A percentile compares a stretch with the other conserved stretches of the same genome.
Conservation (phyloP, 73 alveolate genomes). For the Uronychia binucleata region DNA sequence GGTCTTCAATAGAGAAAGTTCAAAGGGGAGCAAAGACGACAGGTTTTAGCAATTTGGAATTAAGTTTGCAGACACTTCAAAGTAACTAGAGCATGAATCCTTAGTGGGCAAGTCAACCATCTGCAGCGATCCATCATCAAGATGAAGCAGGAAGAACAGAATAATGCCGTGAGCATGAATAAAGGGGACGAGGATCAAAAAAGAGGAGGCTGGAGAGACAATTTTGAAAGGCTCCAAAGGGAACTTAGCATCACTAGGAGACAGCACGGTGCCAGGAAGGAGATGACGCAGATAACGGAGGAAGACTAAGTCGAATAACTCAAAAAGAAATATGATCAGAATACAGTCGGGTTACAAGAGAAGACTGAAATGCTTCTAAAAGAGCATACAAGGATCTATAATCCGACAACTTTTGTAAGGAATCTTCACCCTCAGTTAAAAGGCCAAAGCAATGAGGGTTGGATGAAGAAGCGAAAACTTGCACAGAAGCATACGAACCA, state of each 20-base stretch:
- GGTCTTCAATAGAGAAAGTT: background rate
- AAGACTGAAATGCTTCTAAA: background rate
- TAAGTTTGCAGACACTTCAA: background rate
- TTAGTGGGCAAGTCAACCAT: background rate
- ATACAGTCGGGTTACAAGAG: background rate
- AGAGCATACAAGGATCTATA: background rate
- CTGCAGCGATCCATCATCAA: background rate
- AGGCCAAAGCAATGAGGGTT: background rate
- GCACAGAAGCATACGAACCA: background rate
- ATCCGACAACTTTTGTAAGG: background rate
- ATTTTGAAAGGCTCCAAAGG: background rate
- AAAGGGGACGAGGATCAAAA: background rate
- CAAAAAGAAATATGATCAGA: background rate
- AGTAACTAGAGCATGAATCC: background rate
- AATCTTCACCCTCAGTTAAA: background rate
- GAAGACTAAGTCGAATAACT: background rate
- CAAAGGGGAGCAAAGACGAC: background rate
- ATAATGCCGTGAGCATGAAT: background rate
- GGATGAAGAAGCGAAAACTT: conserved; percentile 34
- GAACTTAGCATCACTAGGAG: background rate
- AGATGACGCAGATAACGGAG: background rate
- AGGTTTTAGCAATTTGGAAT: background rate
- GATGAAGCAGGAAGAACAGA: background rate
- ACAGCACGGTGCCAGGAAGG: background rate
- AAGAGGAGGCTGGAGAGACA: background rate